Evolutionary conservation across 1,284 basidiomycete species (phyloP).

Genomic region (Boletus smithii): DNA sequence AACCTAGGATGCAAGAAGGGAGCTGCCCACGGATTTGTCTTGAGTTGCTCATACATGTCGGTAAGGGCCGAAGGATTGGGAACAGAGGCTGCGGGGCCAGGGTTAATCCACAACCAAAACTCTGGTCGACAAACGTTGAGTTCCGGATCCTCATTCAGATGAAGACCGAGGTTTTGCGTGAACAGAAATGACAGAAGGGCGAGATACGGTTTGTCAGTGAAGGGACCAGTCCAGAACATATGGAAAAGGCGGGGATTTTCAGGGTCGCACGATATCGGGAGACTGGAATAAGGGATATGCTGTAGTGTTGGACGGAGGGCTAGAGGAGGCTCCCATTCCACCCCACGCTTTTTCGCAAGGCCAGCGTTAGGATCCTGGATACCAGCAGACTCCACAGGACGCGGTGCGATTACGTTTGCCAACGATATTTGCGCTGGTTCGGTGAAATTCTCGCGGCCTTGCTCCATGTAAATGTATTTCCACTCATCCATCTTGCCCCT

Average conservation of each 20-base stretch:
- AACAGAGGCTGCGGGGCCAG: constrained; percentile 64
- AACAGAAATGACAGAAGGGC: constrained; percentile 71
- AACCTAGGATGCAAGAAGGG: constrained; percentile 82
- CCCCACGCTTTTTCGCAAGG: constrained; percentile 42
- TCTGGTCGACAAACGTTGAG: constrained; percentile 59
- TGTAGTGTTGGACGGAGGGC: constrained; percentile 36
- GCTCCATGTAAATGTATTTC: constrained; percentile 64
- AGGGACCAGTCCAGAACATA: constrained; percentile 79
- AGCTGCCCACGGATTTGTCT: constrained; percentile 78
- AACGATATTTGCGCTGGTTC: constrained; percentile 29
- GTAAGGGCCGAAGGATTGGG: constrained; percentile 67
- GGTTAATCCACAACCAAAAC: constrained; percentile 90
- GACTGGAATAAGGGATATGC: constrained; percentile 40
- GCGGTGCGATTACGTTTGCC: constrained; percentile 30
- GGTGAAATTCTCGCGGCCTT: constrained; percentile 42
- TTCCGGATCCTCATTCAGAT: constrained; percentile 40
- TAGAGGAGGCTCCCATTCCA: constrained; percentile 43
- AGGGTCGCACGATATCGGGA: constrained; percentile 52
- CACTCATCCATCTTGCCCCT: constrained; percentile 58
- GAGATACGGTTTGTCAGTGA: constrained; percentile 78
- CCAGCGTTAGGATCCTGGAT: constrained; percentile 39
- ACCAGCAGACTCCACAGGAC: constrained; percentile 24
- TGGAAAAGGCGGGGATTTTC: constrained; percentile 70
- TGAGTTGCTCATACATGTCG: constrained; percentile 69
- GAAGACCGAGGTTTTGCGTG: constrained; percentile 71